These are phyloP conservation scores for Cercospora sp. DNA, from an alignment of 2,329 filamentous ascomycete species.

Conservation along the genomic window DNA sequence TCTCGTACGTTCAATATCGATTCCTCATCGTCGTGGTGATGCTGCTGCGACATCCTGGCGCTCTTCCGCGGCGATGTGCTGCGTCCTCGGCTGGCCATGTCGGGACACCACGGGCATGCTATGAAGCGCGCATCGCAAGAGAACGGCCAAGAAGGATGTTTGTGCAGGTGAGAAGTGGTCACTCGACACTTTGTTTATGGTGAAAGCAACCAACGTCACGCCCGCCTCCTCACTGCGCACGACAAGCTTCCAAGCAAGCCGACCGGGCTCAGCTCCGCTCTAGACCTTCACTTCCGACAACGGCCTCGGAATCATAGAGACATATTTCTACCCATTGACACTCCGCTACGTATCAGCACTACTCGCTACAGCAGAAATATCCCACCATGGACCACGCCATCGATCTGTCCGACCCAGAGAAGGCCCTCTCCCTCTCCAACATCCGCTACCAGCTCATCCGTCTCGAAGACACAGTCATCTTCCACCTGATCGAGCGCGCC, in stretches of 20 bases:
- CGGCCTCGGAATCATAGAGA: not conserved
- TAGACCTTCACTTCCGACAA: not conserved
- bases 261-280: not conserved
- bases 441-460: constrained; percentile 82
- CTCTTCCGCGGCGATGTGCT: constrained; percentile 34
- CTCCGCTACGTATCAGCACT: not conserved
- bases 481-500: constrained; percentile 94
- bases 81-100: constrained; percentile 33
- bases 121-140: constrained; percentile 18
- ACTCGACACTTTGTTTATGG: constrained; percentile 9
- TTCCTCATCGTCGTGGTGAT: constrained; percentile 28
- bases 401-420: constrained; percentile 78
- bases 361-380: not conserved
- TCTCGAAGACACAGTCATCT: constrained; percentile 95
- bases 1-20: constrained; percentile 26
- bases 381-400: constrained; percentile 80
- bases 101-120: constrained; percentile 1
- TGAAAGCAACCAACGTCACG: constrained; percentile 4
- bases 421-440: constrained; percentile 83
- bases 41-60: constrained; percentile 21
- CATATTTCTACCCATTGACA: not conserved
- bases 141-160: not conserved
- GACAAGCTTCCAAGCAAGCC: not conserved
- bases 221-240: not conserved
- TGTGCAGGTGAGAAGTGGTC: constrained; percentile 1